Base-by-base conservation (phyloP, 116 monocot species). In the Iris pallida region DNA sequence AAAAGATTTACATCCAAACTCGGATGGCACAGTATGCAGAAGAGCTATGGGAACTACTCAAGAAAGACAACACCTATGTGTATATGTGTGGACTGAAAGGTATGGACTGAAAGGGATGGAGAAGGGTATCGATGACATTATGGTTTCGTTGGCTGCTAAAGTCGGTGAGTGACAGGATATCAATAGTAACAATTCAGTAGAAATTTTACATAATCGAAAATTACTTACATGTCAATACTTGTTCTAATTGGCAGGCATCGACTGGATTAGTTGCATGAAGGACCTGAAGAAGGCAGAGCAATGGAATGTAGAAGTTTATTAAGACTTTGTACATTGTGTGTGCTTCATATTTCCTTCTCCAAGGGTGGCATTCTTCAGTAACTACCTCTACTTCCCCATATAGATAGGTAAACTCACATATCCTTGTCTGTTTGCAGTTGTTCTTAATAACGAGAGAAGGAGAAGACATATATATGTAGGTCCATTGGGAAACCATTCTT, bases 91-190 rank as follows among this genome's bases (percentile, higher is more conserved):
- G 97, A 18, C 53, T 97, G 74, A n/a, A n/a, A n/a, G n/a, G n/a
- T n/a, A n/a, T n/a, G n/a, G n/a, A n/a, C n/a, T n/a, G n/a, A 97
- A 90, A 77, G 97, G 97, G 71, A 97, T 97, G 97, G 97, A 97
- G 81, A 92, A 92, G 85, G 97, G 92, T 14, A 97, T 97, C 59
- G 97, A 97, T 73, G 97, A 92, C 42, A 97, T 97, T 63, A 92
- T 97, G 90, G 69, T 63, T 5, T 47, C 75, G 53, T 73, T 97
- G 71, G 97, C 92, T 64, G 87, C 73, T 16, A 88, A 65, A 55
- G 97, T 92, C 41, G 97, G 97, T 97, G 78, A 72, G 69, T 47
- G 41, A 54, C 44, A 47, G 14, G 47, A 45, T 12, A 5, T 51
- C 11, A 4, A 13, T 4, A 9, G 7, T 51, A 51, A 51, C 13